A percentile compares a stretch with the other conserved stretches of the same genome.
These are phyloP conservation scores for Alternaria sp. DNA, from an alignment of 2,329 filamentous ascomycete genomes.

Conservation along the genomic window DNA sequence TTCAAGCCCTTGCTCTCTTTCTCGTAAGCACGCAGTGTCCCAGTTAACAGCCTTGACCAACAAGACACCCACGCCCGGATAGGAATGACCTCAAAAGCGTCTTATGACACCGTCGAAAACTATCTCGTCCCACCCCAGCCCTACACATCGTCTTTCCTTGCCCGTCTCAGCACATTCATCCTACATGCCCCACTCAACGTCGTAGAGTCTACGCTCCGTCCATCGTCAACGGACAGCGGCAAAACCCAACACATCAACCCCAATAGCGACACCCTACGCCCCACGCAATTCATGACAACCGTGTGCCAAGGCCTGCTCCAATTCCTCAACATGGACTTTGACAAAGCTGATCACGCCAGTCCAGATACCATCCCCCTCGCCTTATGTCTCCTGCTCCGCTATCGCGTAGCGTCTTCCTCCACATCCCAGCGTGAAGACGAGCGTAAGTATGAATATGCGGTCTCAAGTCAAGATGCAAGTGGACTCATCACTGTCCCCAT, in stretches of 20 bases:
- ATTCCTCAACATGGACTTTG: background rate
- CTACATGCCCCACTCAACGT: background rate
- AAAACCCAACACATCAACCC: background rate
- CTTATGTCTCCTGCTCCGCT: background rate
- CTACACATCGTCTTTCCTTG: background rate
- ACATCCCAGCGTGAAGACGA: background rate
- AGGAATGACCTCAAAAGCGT: background rate
- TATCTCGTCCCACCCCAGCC: background rate
- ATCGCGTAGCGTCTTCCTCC: background rate
- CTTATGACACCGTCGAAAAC: background rate
- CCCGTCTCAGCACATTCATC: slow-evolving; percentile 6
- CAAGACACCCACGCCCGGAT: background rate
- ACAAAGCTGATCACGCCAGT: background rate
- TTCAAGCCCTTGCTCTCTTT: no score
- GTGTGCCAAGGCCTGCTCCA: background rate
- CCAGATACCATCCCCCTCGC: background rate
- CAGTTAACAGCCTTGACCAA: no score
- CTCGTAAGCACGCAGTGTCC: no score
- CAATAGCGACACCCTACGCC: background rate
- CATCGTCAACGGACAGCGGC: background rate
- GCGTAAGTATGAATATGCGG: background rate
- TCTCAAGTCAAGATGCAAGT: background rate
- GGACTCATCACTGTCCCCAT: background rate
- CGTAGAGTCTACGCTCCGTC: background rate
- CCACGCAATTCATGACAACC: background rate